A percentile compares a stretch with the other conserved stretches of the same genome.
Evolutionary conservation across 495 filamentous ascomycete genomes (phyloP).

Genomic region (Poronia punctata): DNA sequence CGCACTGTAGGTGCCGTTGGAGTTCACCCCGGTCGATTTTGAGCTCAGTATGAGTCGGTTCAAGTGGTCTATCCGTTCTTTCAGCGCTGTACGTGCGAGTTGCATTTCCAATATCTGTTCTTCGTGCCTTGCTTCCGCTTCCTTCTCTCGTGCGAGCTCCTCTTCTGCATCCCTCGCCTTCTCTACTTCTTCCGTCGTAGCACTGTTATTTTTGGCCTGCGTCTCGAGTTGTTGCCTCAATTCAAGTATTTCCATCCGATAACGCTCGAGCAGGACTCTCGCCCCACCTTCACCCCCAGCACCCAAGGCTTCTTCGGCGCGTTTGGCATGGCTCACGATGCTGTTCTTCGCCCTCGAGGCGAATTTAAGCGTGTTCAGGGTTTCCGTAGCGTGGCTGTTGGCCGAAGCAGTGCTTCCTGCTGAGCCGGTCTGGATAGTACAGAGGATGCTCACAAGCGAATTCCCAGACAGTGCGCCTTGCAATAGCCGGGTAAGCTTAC

Average conservation of each 20-base stretch:
- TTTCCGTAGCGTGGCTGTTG: slow-evolving; percentile 72
- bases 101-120: slow-evolving; percentile 99
- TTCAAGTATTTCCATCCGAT: slow-evolving; percentile 87
- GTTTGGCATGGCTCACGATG: slow-evolving; percentile 95
- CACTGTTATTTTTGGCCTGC: slow-evolving; percentile 53
- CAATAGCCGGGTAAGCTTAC: slow-evolving; percentile 87
- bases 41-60: slow-evolving; percentile 93
- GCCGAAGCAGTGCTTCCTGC: slow-evolving; percentile 55
- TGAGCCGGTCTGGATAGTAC: slow-evolving; percentile 78
- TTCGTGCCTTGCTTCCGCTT: slow-evolving; percentile 78
- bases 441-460: slow-evolving; percentile 93
- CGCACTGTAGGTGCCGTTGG: slow-evolving; percentile 61
- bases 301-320: slow-evolving; percentile 80
- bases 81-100: slow-evolving; percentile 86
- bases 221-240: slow-evolving; percentile 74
- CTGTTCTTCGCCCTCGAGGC: slow-evolving; percentile 94
- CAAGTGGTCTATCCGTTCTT: slow-evolving; percentile 95
- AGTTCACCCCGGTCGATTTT: slow-evolving; percentile 90
- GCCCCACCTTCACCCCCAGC: slow-evolving; percentile 72
- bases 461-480: slow-evolving; percentile 91
- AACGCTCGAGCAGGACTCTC: slow-evolving; percentile 82
- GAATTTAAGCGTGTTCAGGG: slow-evolving; percentile 93
- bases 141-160: slow-evolving; percentile 68
- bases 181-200: slow-evolving; percentile 61
- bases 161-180: slow-evolving; percentile 51